Conservation (phyloP, 306 rosid species). For the Carpinus viminea region DNA sequence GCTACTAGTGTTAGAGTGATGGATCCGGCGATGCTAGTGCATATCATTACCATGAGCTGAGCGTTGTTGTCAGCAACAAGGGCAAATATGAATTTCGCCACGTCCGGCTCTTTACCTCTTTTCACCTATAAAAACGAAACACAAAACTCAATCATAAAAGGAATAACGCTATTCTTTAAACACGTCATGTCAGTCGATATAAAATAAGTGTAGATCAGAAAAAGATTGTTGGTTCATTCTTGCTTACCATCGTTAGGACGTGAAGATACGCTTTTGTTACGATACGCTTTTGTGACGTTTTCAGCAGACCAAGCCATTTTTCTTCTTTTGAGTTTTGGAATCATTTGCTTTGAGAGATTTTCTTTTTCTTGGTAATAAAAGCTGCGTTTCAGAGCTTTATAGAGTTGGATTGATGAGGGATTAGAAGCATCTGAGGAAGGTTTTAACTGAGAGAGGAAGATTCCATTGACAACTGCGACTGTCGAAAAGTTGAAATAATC, state of each 20-base stretch:
- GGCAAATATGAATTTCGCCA: conserved; percentile 51
- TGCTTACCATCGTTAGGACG: conserved; percentile 47
- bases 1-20: conserved; percentile 34
- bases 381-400: conserved; percentile 23
- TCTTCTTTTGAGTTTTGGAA: background rate
- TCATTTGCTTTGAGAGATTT: background rate
- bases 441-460: conserved; percentile 3
- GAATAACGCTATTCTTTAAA: too few species aligned
- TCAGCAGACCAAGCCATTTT: conserved; percentile 59
- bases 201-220: background rate
- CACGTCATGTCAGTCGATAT: too few species aligned
- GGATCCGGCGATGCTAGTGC: conserved; percentile 16
- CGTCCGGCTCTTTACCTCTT: conserved; percentile 46
- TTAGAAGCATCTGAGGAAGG: conserved; percentile 45
- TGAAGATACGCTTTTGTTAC: too few species aligned
- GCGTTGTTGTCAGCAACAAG: conserved; percentile 52
- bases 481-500: background rate
- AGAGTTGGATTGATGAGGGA: background rate
- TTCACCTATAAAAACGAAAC: conserved; percentile 27
- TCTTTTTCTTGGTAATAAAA: background rate
- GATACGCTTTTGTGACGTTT: conserved; percentile 56
- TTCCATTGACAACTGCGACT: conserved; percentile 12
- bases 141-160: background rate
- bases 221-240: background rate
- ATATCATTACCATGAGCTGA: conserved; percentile 35